A percentile compares a stretch with the other conserved stretches of the same genome.
Conservation (phyloP, 306 rosid species). For the Dalbergia oliveri region DNA sequence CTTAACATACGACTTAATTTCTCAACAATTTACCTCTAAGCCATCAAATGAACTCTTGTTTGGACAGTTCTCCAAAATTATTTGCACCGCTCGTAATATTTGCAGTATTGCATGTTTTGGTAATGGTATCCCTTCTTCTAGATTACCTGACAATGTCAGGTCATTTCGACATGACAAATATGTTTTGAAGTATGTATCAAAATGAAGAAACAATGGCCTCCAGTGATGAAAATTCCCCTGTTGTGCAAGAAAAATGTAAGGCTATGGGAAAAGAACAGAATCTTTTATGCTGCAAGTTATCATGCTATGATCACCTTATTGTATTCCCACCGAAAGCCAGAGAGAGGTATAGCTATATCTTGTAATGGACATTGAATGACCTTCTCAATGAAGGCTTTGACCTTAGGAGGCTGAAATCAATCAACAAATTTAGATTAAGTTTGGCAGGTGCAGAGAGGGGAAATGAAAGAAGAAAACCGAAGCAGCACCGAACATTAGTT, state of each 20-base stretch:
- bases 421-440: constrained; percentile 50
- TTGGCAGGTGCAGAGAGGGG: constrained; percentile 1
- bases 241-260: constrained; percentile 45
- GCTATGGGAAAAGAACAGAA: background rate
- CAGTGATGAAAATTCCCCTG: constrained; percentile 99
- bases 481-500: background rate
- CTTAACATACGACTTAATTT: constrained; percentile 4
- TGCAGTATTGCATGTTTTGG: constrained; percentile 94
- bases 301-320: constrained; percentile 68
- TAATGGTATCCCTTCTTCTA: constrained; percentile 90
- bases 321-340: constrained; percentile 98
- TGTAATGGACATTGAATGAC: constrained; percentile 95
- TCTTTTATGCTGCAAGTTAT: background rate
- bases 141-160: constrained; percentile 85
- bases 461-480: constrained; percentile 1
- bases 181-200: constrained; percentile 95
- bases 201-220: constrained; percentile 96
- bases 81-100: constrained; percentile 94
- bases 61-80: constrained; percentile 91
- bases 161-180: constrained; percentile 88
- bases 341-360: constrained; percentile 98
- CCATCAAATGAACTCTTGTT: constrained; percentile 98
- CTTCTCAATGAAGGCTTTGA: constrained; percentile 91
- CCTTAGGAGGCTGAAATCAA: constrained; percentile 82
- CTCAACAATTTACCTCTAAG: constrained; percentile 78